Conservation (phyloP, 2,329 filamentous ascomycete genomes). For the Apiospora arundinis region DNA sequence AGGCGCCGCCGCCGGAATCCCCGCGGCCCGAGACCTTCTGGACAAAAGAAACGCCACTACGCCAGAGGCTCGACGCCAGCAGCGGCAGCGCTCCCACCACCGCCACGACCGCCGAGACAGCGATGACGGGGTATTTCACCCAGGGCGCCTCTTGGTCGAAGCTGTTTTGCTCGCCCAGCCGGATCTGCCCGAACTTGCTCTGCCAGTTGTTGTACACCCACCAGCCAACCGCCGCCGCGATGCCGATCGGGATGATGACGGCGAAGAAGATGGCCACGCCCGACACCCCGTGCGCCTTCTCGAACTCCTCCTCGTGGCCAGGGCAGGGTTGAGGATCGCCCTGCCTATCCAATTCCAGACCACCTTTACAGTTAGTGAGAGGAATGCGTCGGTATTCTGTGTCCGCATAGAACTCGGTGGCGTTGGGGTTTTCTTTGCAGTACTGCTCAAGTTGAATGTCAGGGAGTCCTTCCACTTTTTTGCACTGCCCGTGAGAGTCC, state of each 20-base stretch:
- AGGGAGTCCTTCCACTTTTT: conserved; percentile 74
- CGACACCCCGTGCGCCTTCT: conserved; percentile 71
- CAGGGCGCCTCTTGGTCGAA: conserved; percentile 77
- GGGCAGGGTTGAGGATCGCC: conserved; percentile 69
- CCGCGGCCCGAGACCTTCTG: conserved; percentile 56
- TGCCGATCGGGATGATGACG: conserved; percentile 74
- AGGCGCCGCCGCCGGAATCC: conserved; percentile 44
- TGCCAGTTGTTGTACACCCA: conserved; percentile 87
- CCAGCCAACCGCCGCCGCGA: conserved; percentile 78
- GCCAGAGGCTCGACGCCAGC: conserved; percentile 75
- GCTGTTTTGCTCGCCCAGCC: conserved; percentile 75
- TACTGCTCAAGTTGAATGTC: conserved; percentile 59
- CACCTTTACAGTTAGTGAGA: conserved; percentile 83
- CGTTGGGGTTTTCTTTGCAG: conserved; percentile 68
- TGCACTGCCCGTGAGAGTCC: conserved; percentile 77
- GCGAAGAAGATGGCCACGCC: conserved; percentile 85
- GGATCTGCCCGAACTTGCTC: conserved; percentile 89
- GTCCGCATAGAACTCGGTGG: conserved; percentile 80
- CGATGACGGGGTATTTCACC: conserved; percentile 83
- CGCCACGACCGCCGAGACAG: conserved; percentile 68
- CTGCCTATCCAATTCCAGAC: conserved; percentile 74
- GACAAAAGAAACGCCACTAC: conserved; percentile 60
- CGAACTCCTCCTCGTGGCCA: conserved; percentile 82
- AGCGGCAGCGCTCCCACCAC: conserved; percentile 71
- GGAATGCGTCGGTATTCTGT: conserved; percentile 91